Conservation (phyloP, 2,329 filamentous ascomycete species). For the Rhinocladiella similis region DNA sequence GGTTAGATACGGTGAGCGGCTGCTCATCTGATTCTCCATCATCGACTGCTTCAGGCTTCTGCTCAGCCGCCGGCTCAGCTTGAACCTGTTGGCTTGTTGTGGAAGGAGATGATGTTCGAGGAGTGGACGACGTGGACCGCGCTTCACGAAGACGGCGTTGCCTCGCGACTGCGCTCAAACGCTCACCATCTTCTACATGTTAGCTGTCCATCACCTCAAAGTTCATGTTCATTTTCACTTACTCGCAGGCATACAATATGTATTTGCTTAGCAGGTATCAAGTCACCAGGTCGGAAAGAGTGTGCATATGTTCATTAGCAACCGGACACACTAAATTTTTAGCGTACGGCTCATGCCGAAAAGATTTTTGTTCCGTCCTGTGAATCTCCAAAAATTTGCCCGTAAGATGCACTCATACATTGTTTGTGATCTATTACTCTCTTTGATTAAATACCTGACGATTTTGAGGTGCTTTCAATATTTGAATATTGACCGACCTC, state of each 20-base stretch:
- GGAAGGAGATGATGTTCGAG: neutral
- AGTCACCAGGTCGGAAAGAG: neutral
- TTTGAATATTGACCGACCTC: neutral
- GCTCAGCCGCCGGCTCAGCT: neutral
- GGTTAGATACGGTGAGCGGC: slow-evolving; percentile 11
- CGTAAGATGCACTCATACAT: neutral
- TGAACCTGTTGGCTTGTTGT: neutral
- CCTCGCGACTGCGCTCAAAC: slow-evolving; percentile 21
- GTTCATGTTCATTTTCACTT: neutral
- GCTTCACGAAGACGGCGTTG: slow-evolving; percentile 19
- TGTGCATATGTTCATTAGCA: neutral
- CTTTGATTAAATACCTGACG: too few relatives aligned
- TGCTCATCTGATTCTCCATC: neutral
- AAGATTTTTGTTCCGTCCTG: neutral
- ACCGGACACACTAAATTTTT: neutral
- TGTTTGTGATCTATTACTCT: too few relatives aligned
- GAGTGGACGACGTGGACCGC: slow-evolving; percentile 8
- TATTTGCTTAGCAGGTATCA: neutral
- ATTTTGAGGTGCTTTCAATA: too few relatives aligned
- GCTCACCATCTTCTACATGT: slow-evolving; percentile 16
- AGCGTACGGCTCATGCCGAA: slow-evolving; percentile 6
- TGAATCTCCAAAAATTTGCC: neutral
- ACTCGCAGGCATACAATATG: slow-evolving; percentile 20
- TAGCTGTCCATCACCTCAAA: neutral
- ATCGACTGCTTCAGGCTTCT: neutral